Evolutionary conservation across 768 basidiomycete species (phyloP), one percentile per base, ranked within the genome.

Genomic region (Leccinum uliginosum): DNA sequence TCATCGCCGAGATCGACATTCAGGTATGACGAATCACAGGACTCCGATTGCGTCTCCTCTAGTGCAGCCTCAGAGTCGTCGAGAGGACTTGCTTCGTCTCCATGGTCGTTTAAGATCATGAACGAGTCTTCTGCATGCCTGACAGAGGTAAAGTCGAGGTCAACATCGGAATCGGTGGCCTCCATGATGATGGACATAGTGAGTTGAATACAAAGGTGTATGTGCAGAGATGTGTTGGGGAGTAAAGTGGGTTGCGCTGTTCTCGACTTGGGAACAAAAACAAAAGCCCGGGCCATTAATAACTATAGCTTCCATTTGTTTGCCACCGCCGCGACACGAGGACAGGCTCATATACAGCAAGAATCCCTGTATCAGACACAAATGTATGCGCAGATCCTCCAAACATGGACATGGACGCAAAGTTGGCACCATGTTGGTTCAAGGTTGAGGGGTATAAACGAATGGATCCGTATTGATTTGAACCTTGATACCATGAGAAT

Each of bases 381-480:
- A 38, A n/a, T 34, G 48, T n/a, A 12, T 26, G 32, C 54, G 57
- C 53, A 10, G 5, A 65, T 58, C 59, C 6, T 54, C 56, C 66
- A 59, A 57, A 63, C 32, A 57, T 55, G 40, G 64, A n/a, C 54
- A 61, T 59, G 53, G 34, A 34, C 66, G 66, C 64, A 67, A 68
- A 61, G 50, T 34, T 38, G 30, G 23, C 47, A 58, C 66, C 58
- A 52, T 51, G 34, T 62, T 53, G 40, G 44, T 53, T 54, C 26
- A 59, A 38, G 19, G 45, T 35, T 26, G 4, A 27, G 55, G 38
- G 26, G 26, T 32, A n/a, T 45, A 32, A 23, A n/a, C 4, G 40
- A 59, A 52, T 12, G 17, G 7, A 3, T 27, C 52, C 17, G n/a
- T 53, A 56, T 58, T 46, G 44, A 57, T 56, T n/a, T n/a, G 54